Percentiles rank a stretch among this genome's conserved stretches.
Conservation (phyloP, 805 yeast species). For the Hanseniaspora mollemarum region DNA sequence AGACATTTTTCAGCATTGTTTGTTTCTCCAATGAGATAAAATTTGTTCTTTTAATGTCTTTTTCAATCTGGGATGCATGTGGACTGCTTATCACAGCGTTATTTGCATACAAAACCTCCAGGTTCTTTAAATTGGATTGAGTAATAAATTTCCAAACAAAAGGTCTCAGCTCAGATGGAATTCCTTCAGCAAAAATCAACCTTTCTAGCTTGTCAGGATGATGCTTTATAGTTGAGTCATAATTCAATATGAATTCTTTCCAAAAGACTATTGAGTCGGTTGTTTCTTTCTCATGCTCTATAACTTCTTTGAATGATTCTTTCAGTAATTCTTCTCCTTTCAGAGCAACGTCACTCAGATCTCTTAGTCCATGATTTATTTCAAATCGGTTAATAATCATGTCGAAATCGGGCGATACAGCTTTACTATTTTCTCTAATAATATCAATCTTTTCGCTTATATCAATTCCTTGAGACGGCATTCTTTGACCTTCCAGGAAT, state of each 20-base stretch:
- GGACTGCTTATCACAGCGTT: slow-evolving; percentile 45
- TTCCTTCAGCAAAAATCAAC: slow-evolving; percentile 54
- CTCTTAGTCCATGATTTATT: slow-evolving; percentile 5
- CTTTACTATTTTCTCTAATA: slow-evolving; percentile 12
- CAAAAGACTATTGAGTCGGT: slow-evolving; percentile 48
- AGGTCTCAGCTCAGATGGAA: slow-evolving; percentile 77
- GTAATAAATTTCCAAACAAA: slow-evolving; percentile 87
- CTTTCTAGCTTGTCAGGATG: slow-evolving; percentile 49
- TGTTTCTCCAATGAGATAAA: slow-evolving; percentile 55
- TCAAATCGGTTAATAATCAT: slow-evolving; percentile 14
- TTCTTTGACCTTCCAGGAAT: not conserved
- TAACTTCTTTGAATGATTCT: not conserved
- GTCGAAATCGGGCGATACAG: slow-evolving; percentile 14
- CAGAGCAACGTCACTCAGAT: slow-evolving; percentile 9
- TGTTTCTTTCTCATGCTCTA: slow-evolving; percentile 29
- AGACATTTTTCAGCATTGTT: slow-evolving; percentile 57
- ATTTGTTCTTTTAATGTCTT: slow-evolving; percentile 78
- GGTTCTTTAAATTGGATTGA: slow-evolving; percentile 53
- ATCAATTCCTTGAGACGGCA: not conserved
- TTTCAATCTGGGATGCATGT: slow-evolving; percentile 63
- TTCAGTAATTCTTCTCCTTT: slow-evolving; percentile 5
- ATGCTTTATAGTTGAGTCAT: slow-evolving; percentile 50
- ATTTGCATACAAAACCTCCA: slow-evolving; percentile 27
- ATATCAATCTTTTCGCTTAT: slow-evolving; percentile 6
- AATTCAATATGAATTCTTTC: slow-evolving; percentile 71